Evolutionary conservation across 805 yeast species (phyloP), one percentile per base, ranked within the genome.

Genomic region (Metschnikowia borealis): DNA sequence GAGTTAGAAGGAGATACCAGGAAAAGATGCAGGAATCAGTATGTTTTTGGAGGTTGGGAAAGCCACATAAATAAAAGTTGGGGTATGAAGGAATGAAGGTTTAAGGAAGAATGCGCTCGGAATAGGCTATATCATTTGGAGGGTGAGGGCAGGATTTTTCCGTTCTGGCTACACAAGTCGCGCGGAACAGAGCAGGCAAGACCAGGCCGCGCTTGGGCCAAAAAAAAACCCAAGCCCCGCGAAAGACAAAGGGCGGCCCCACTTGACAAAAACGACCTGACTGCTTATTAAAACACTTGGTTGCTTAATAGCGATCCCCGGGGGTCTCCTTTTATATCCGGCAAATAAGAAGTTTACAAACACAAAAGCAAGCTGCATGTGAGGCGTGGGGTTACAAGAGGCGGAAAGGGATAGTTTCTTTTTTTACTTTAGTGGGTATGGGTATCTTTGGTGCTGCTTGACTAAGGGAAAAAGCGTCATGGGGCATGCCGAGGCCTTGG

Each of bases 131-230:
- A 33, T 26, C 21, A 6, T 20, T 37, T 39, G 15, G 21, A 39
- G 43, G 20, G 43, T n/a, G 43, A 39, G 34, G 42, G 20, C 42
- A 26, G 42, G 43, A 14, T 13, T 39, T 39, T 39, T 39, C 43
- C 43, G 34, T 34, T n/a, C 14, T 35, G 18, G n/a, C 31, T 39
- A 39, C 42, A 23, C 18, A 14, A 23, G 18, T 15, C 43, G 43
- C 33, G 34, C 43, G 34, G 23, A 26, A 39, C 43, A 11, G 34
- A 29, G 31, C 41, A 38, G 26, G 40, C 18, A 13, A 38, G 29
- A 23, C 41, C 41, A 38, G 26, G 41, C 41, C 31, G 18, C 13
- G 39, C 39, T 26, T 26, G 11, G 29, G 29, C 29, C 29, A 8
- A 26, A 26, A 23, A 23, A 26, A 26, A 26, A 26, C 29, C 29